phyloP scores from a whole-genome alignment of 352 stramenopile species.

The Pythium rhizo-oryzae region DNA sequence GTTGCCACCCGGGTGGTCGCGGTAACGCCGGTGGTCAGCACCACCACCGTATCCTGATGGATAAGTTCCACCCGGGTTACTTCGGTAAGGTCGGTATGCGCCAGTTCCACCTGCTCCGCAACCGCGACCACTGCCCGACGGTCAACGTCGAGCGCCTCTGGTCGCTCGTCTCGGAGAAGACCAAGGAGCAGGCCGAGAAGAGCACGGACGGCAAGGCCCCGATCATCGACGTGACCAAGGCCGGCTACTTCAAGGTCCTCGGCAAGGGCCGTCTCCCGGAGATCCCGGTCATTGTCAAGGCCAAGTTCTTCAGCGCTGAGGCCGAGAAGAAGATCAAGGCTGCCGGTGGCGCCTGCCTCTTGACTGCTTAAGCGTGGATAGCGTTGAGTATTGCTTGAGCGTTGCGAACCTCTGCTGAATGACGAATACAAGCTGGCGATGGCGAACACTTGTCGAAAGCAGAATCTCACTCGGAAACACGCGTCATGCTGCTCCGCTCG shows the following conservation, averaged over 20 bases:
- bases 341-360: slow-evolving; percentile 97
- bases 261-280: slow-evolving; percentile 98
- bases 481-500: slow-evolving; percentile 7
- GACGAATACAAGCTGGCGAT: slow-evolving; percentile 61
- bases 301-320: slow-evolving; percentile 99
- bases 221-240: slow-evolving; percentile 98
- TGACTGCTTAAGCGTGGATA: slow-evolving; percentile 94
- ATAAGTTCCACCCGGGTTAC: slow-evolving; percentile 99
- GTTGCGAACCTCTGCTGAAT: slow-evolving; percentile 71
- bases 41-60: slow-evolving; percentile 99
- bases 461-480: slow-evolving; percentile 11
- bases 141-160: slow-evolving; percentile 99
- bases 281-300: slow-evolving; percentile 99
- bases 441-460: slow-evolving; percentile 29
- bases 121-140: slow-evolving; percentile 97
- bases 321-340: slow-evolving; percentile 99
- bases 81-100: slow-evolving; percentile 99
- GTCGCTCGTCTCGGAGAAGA: slow-evolving; percentile 98
- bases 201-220: slow-evolving; percentile 96
- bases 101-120: slow-evolving; percentile 98
- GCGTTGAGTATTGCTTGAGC: slow-evolving; percentile 53
- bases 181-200: slow-evolving; percentile 96
- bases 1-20: slow-evolving; percentile 99
- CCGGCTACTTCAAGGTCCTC: slow-evolving; percentile 99
- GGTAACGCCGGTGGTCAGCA: slow-evolving; percentile 99